Conservation (phyloP, 2,329 filamentous ascomycete species). For the Achaetomium macrosporum region DNA sequence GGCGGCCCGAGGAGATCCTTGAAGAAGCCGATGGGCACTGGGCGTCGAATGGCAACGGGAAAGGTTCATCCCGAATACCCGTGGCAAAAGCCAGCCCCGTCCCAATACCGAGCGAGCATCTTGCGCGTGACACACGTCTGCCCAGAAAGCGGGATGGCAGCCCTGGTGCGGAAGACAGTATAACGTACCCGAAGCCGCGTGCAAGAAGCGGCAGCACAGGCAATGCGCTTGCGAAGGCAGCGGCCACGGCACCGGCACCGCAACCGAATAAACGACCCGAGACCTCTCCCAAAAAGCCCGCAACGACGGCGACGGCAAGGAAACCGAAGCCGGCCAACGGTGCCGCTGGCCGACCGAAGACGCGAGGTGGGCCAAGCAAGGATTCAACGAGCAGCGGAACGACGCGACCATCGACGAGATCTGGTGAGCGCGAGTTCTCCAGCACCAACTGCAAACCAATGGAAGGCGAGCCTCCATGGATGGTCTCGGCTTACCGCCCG, state of each 20-base stretch:
- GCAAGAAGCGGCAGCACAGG: conserved; percentile 62
- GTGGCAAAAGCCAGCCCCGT: conserved; percentile 73
- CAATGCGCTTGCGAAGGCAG: conserved; percentile 48
- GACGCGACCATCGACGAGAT: conserved; percentile 57
- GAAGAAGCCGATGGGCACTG: conserved; percentile 51
- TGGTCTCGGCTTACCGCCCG: conserved; percentile 90
- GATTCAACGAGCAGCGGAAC: conserved; percentile 39
- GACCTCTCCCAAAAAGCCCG: conserved; percentile 48
- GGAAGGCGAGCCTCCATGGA: conserved; percentile 94
- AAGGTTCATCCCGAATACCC: conserved; percentile 75
- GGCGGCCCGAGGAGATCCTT: conserved; percentile 72
- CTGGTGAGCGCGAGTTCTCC: conserved; percentile 51
- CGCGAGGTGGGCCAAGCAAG: conserved; percentile 52
- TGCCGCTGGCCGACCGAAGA: conserved; percentile 51
- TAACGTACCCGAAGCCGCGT: conserved; percentile 56
- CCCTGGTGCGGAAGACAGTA: conserved; percentile 47
- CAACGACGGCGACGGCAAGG: conserved; percentile 30
- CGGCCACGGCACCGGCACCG: conserved; percentile 23
- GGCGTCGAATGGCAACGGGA: conserved; percentile 46
- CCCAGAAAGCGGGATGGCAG: conserved; percentile 55
- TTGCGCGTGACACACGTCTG: conserved; percentile 68
- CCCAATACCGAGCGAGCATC: conserved; percentile 64
- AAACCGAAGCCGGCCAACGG: conserved; percentile 41
- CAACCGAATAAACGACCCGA: conserved; percentile 40
- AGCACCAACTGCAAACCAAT: conserved; percentile 55